These are phyloP conservation scores for Suillus spraguei DNA, from an alignment of 768 basidiomycete species.

Conservation along the genomic window DNA sequence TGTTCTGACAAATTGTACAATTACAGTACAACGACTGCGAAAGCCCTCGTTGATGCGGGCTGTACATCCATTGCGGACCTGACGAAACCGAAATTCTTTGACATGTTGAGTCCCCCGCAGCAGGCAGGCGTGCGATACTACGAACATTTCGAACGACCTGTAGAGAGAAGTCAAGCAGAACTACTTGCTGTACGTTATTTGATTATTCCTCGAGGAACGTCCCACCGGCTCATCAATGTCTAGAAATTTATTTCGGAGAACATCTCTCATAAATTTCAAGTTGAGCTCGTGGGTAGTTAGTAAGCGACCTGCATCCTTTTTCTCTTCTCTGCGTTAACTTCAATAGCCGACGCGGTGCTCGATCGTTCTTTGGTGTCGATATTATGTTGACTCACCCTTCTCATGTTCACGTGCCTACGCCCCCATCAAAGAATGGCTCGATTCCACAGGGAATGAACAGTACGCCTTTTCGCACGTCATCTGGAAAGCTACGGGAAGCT, in stretches of 20 bases:
- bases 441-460: neutral
- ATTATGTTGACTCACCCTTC: constrained; percentile 50
- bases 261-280: constrained; percentile 49
- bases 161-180: constrained; percentile 46
- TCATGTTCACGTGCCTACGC: constrained; percentile 45
- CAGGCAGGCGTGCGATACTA: constrained; percentile 43
- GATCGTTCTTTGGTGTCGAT: constrained; percentile 38
- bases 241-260: constrained; percentile 54
- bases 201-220: neutral
- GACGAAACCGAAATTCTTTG: constrained; percentile 36
- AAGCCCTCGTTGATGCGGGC: constrained; percentile 52
- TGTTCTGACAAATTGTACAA: constrained; percentile 3
- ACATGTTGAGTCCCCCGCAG: constrained; percentile 41
- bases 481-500: constrained; percentile 6
- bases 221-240: neutral
- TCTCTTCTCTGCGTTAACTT: neutral
- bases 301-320: constrained; percentile 36
- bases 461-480: constrained; percentile 1
- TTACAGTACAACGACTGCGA: constrained; percentile 33
- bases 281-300: constrained; percentile 58
- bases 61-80: constrained; percentile 48
- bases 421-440: constrained; percentile 8
- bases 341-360: constrained; percentile 43
- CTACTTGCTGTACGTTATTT: constrained; percentile 43
- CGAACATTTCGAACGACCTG: constrained; percentile 37